A percentile compares a stretch with the other conserved stretches of the same genome.
Conservation (phyloP, 2,329 filamentous ascomycete genomes). For the Phoma herbarum region DNA sequence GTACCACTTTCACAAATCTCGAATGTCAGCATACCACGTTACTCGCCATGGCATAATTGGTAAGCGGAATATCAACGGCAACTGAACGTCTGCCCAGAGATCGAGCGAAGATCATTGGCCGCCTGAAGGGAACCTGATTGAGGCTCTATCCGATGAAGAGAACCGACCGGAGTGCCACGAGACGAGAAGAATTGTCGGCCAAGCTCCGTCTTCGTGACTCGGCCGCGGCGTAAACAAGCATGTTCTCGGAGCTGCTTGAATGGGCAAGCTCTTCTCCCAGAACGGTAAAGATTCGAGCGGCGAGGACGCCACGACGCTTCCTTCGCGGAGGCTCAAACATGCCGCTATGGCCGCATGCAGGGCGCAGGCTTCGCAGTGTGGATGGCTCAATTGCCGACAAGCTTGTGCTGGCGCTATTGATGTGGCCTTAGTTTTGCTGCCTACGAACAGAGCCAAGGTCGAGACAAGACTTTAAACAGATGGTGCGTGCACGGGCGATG, state of each 20-base stretch:
- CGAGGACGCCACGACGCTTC: constrained; percentile 13
- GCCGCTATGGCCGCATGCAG: constrained; percentile 18
- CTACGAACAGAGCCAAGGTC: constrained; percentile 4
- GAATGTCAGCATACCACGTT: neutral
- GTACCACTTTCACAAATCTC: neutral
- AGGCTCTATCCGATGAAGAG: constrained; percentile 15
- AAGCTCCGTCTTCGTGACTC: constrained; percentile 4
- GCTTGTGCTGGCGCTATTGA: neutral
- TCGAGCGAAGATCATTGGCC: constrained; percentile 1
- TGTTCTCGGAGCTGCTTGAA: constrained; percentile 8
- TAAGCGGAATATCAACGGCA: neutral
- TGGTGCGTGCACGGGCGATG: neutral
- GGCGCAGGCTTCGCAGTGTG: neutral
- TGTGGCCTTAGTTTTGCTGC: neutral
- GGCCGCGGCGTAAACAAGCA: constrained; percentile 20
- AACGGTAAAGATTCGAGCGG: constrained; percentile 1
- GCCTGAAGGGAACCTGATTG: constrained; percentile 9
- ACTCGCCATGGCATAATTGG: neutral
- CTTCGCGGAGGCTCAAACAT: neutral
- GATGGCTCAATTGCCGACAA: constrained; percentile 9
- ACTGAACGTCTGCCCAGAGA: constrained; percentile 2
- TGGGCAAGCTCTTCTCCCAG: constrained; percentile 10
- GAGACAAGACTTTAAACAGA: neutral
- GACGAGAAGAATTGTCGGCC: constrained; percentile 2
- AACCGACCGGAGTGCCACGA: constrained; percentile 12